Evolutionary conservation across 2,329 filamentous ascomycete species (phyloP).

Genomic region (Dactylonectria macrodidyma): DNA sequence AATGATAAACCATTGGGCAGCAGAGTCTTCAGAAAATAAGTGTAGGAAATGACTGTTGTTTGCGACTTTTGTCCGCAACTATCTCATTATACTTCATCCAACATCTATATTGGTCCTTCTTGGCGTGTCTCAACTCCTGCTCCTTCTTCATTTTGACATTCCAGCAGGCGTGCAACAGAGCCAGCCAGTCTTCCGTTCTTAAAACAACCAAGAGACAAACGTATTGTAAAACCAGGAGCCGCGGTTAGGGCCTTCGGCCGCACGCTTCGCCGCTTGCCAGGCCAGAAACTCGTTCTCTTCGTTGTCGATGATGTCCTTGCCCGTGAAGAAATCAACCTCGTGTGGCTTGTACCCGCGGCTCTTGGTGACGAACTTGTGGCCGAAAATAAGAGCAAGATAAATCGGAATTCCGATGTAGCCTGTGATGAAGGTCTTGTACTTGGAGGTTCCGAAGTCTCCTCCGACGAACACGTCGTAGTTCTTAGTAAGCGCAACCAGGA

Average conservation of each 20-base stretch:
- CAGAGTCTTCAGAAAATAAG: too few relatives aligned
- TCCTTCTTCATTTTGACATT: too few relatives aligned
- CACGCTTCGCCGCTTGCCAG: constrained; percentile 48
- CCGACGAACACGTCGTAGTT: constrained; percentile 81
- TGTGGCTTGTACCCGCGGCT: constrained; percentile 69
- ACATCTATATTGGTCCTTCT: too few relatives aligned
- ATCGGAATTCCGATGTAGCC: constrained; percentile 84
- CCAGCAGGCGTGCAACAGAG: too few relatives aligned
- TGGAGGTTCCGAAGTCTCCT: constrained; percentile 68
- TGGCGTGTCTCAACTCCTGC: too few relatives aligned
- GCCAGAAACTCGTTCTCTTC: constrained; percentile 80
- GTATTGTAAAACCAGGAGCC: constrained; percentile 56
- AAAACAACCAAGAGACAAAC: constrained; percentile 58
- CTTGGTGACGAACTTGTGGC: constrained; percentile 73
- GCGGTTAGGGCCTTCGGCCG: constrained; percentile 40
- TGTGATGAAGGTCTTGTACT: constrained; percentile 84
- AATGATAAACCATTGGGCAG: too few relatives aligned
- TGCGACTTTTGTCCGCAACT: too few relatives aligned
- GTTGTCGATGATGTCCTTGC: constrained; percentile 80
- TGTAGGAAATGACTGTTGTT: too few relatives aligned
- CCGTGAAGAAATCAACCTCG: constrained; percentile 78
- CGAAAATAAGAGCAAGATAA: constrained; percentile 79
- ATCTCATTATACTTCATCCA: too few relatives aligned
- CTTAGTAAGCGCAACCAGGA: constrained; percentile 84
- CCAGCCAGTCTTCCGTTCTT: constrained; percentile 17